These are phyloP conservation scores for Pelargonium fulgidum DNA, from an alignment of 441 rosid genomes.

Conservation along the genomic window DNA sequence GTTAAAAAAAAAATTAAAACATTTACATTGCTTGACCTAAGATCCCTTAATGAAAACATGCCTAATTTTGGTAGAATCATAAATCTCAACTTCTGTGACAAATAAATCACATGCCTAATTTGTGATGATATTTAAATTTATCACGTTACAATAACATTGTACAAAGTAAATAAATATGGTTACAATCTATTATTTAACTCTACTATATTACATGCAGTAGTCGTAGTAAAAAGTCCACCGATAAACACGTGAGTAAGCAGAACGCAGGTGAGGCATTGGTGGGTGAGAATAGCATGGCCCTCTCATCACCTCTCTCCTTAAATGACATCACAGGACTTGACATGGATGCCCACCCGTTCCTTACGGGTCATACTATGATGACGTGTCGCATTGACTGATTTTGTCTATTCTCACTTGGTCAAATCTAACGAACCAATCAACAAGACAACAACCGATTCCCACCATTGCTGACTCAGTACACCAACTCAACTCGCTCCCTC, in stretches of 20 bases:
- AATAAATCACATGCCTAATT: too few species aligned
- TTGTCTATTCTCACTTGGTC: not conserved
- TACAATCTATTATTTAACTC: too few species aligned
- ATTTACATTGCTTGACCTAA: too few species aligned
- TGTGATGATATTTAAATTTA: too few species aligned
- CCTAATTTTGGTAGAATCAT: too few species aligned
- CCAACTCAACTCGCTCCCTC: conserved; percentile 12
- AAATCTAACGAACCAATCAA: not conserved
- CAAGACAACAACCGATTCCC: not conserved
- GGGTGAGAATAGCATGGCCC: not conserved
- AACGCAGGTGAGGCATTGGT: not conserved
- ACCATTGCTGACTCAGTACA: conserved; percentile 4
- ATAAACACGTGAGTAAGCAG: not conserved
- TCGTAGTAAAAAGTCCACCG: not conserved
- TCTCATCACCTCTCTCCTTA: not conserved
- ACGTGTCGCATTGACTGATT: not conserved
- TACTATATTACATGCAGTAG: too few species aligned
- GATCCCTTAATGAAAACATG: too few species aligned
- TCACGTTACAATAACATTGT: too few species aligned
- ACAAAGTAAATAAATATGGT: too few species aligned
- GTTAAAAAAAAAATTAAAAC: too few species aligned
- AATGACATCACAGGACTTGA: not conserved
- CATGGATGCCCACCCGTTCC: not conserved
- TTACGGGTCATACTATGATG: conserved; percentile 3
- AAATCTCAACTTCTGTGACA: too few species aligned